Conservation (phyloP, 768 basidiomycete genomes). For the Psilocybe cubensis region DNA sequence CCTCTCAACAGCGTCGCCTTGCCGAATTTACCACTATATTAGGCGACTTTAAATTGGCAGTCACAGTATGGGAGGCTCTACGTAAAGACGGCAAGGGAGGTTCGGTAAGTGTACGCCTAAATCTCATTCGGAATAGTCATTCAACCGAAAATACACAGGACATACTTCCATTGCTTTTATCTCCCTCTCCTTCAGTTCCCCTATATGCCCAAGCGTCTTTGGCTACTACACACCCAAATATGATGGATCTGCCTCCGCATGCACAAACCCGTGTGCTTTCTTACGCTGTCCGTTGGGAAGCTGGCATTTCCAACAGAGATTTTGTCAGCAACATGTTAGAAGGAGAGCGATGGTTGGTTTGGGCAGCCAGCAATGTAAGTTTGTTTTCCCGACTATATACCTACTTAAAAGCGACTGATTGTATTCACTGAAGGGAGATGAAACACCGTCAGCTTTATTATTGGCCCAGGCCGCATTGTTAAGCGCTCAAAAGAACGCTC, state of each 20-base stretch:
- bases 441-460: conserved; percentile 78
- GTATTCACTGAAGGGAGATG: conserved; percentile 65
- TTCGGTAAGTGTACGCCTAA: conserved; percentile 59
- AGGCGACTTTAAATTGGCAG: conserved; percentile 87
- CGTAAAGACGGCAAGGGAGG: conserved; percentile 89
- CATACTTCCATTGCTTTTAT: conserved; percentile 72
- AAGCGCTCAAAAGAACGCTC: conserved; percentile 57
- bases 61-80: conserved; percentile 81
- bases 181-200: conserved; percentile 65
- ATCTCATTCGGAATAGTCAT: neutral
- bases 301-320: conserved; percentile 57
- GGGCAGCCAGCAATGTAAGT: conserved; percentile 81
- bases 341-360: conserved; percentile 86
- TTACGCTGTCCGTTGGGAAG: conserved; percentile 80
- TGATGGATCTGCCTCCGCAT: conserved; percentile 56
- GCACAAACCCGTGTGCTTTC: conserved; percentile 71
- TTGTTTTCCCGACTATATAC: conserved; percentile 18
- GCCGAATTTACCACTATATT: conserved; percentile 95
- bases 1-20: conserved; percentile 80
- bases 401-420: conserved; percentile 19
- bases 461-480: conserved; percentile 80
- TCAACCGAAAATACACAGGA: conserved; percentile 53
- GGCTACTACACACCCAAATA: conserved; percentile 44
- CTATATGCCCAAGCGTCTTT: conserved; percentile 68
- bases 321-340: conserved; percentile 62